Evolutionary conservation across 1,139 yeast species (phyloP).

Genomic region (Blastobotrys proliferans): DNA sequence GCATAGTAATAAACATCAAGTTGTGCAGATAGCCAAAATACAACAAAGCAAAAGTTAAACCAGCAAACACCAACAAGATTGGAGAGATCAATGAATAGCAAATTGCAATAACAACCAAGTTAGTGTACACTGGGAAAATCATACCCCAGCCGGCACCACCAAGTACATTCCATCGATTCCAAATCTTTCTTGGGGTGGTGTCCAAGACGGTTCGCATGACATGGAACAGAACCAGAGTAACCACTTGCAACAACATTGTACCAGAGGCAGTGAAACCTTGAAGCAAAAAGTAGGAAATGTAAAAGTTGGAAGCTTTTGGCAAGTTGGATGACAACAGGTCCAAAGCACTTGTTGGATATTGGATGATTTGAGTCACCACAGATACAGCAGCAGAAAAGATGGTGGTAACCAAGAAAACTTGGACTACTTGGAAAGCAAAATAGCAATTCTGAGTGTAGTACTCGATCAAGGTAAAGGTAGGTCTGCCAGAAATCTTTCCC

Average conservation of each 20-base stretch:
- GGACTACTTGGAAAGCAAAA: conserved; percentile 85
- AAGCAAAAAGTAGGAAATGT: conserved; percentile 49
- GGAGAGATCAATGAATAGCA: conserved; percentile 85
- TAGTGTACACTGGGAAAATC: conserved; percentile 76
- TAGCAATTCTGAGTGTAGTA: conserved; percentile 79
- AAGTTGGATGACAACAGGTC: conserved; percentile 62
- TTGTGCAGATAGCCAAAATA: conserved; percentile 80
- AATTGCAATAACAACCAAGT: conserved; percentile 73
- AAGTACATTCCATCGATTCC: conserved; percentile 63
- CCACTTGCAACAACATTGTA: conserved; percentile 75
- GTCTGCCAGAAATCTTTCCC: conserved; percentile 69
- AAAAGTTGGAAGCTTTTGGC: conserved; percentile 89
- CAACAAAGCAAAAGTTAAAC: conserved; percentile 62
- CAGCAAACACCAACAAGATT: conserved; percentile 62
- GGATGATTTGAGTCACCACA: conserved; percentile 62
- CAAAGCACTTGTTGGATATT: conserved; percentile 67
- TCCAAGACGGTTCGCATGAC: conserved; percentile 68
- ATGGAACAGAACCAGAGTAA: conserved; percentile 64
- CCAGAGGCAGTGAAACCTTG: conserved; percentile 84
- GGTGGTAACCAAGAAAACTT: conserved; percentile 78
- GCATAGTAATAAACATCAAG: conserved; percentile 64
- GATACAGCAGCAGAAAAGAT: conserved; percentile 78
- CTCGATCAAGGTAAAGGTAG: conserved; percentile 70
- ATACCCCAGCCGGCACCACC: conserved; percentile 82
- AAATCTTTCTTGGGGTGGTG: conserved; percentile 81